phyloP scores from a whole-genome alignment of 73 alveolate species.

The Tetrahymena thermophila region DNA sequence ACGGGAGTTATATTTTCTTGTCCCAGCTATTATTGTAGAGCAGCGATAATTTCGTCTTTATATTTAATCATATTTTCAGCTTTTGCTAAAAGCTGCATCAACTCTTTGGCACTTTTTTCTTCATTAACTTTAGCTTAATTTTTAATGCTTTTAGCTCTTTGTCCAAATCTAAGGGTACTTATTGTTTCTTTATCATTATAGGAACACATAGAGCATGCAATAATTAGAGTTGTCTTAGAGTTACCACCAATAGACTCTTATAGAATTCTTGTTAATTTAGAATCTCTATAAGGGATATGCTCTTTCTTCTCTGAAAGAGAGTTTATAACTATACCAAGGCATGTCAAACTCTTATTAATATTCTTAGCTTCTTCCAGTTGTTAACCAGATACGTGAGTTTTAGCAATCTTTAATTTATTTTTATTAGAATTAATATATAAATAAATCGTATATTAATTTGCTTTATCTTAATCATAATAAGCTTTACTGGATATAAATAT shows the following conservation, averaged over 20 bases:
- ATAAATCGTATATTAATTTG: too few species aligned
- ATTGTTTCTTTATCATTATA: constrained; percentile 86
- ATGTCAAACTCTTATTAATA: constrained; percentile 86
- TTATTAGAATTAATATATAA: neutral
- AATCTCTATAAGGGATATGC: constrained; percentile 92
- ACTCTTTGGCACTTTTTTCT: constrained; percentile 69
- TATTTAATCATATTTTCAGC: constrained; percentile 51
- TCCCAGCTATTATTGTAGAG: neutral
- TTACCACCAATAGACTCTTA: constrained; percentile 92
- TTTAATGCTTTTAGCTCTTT: constrained; percentile 88
- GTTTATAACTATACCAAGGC: constrained; percentile 92
- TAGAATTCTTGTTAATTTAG: constrained; percentile 88
- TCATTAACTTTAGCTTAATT: constrained; percentile 65
- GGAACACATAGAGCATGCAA: constrained; percentile 63
- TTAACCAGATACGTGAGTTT: constrained; percentile 86
- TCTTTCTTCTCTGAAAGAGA: constrained; percentile 80
- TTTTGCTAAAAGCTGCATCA: constrained; percentile 38
- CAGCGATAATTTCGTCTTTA: constrained; percentile 22
- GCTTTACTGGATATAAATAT: too few species aligned
- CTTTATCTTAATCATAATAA: too few species aligned
- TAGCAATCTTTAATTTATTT: constrained; percentile 38
- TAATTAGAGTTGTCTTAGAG: constrained; percentile 82
- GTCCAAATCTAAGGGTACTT: constrained; percentile 82
- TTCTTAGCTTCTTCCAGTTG: constrained; percentile 91
- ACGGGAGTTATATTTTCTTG: neutral